Evolutionary conservation across 371 early-diverging fungal species (phyloP).

Genomic region (Mucor irregularis): DNA sequence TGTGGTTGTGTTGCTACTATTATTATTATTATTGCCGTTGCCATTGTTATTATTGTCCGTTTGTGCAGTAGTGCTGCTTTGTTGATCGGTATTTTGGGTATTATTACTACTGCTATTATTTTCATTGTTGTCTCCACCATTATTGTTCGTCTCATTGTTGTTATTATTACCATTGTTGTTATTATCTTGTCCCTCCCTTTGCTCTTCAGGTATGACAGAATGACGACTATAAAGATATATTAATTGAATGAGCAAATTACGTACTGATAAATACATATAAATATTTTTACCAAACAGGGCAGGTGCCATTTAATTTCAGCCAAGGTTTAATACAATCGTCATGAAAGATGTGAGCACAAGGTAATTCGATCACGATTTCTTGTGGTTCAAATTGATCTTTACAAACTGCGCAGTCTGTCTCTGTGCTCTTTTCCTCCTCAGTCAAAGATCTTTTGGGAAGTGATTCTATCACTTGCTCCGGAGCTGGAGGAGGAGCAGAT

Average conservation of each 20-base stretch:
- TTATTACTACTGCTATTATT: conserved; percentile 1
- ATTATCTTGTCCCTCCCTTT: background rate
- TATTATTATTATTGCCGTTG: background rate
- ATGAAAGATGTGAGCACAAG: conserved; percentile 87
- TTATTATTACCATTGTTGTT: conserved; percentile 1
- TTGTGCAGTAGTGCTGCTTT: background rate
- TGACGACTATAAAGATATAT: conserved; percentile 29
- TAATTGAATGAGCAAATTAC: background rate
- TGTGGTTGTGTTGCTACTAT: background rate
- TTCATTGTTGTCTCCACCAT: conserved; percentile 1
- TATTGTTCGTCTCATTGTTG: conserved; percentile 3
- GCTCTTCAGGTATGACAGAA: conserved; percentile 31
- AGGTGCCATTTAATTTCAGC: conserved; percentile 84
- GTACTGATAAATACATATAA: background rate
- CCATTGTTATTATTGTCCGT: background rate
- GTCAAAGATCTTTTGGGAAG: conserved; percentile 53
- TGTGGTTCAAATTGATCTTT: conserved; percentile 72
- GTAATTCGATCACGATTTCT: conserved; percentile 63
- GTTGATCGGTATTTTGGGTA: background rate
- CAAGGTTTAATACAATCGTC: conserved; percentile 87
- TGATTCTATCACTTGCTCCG: conserved; percentile 61
- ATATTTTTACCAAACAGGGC: conserved; percentile 81
- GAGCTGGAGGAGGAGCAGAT: conserved; percentile 69
- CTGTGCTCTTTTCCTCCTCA: conserved; percentile 52
- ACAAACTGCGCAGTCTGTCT: conserved; percentile 76